Conservation (phyloP, 805 yeast species). For the Myxozyma geophila region DNA sequence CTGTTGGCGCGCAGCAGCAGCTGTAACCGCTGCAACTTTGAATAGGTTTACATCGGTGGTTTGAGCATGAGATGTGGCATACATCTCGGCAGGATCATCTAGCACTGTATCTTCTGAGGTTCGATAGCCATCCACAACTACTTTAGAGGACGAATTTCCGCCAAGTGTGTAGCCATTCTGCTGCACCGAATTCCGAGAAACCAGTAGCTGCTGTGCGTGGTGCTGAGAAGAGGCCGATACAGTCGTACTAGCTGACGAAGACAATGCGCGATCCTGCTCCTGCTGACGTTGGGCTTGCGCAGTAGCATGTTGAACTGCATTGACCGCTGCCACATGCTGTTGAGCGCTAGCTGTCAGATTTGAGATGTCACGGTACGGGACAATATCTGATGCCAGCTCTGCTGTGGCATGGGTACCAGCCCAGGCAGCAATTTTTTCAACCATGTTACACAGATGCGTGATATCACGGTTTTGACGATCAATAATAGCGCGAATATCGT, state of each 20-base stretch:
- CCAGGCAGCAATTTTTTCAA: conserved; percentile 27
- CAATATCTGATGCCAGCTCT: conserved; percentile 22
- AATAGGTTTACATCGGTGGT: conserved; percentile 15
- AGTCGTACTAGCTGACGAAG: background rate
- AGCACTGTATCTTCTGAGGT: conserved; percentile 1
- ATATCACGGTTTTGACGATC: conserved; percentile 25
- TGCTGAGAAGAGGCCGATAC: background rate
- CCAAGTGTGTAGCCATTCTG: background rate
- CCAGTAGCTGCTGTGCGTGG: conserved; percentile 1
- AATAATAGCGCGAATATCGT: conserved; percentile 20
- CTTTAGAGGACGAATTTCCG: background rate
- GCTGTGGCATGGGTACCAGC: conserved; percentile 17
- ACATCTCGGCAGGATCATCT: conserved; percentile 8
- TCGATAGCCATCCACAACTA: background rate
- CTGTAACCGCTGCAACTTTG: conserved; percentile 18
- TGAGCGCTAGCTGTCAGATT: conserved; percentile 9
- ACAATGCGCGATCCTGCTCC: conserved; percentile 1
- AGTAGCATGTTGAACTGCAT: conserved; percentile 10
- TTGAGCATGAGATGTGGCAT: conserved; percentile 10
- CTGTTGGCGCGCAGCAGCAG: conserved; percentile 6
- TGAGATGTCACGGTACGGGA: conserved; percentile 8
- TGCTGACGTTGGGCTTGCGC: conserved; percentile 11
- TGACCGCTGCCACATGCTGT: conserved; percentile 7
- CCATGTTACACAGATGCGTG: conserved; percentile 14
- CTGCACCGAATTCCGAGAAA: background rate